Evolutionary conservation across 257 asterid species (phyloP).

Genomic region (Coffea eugenioides): DNA sequence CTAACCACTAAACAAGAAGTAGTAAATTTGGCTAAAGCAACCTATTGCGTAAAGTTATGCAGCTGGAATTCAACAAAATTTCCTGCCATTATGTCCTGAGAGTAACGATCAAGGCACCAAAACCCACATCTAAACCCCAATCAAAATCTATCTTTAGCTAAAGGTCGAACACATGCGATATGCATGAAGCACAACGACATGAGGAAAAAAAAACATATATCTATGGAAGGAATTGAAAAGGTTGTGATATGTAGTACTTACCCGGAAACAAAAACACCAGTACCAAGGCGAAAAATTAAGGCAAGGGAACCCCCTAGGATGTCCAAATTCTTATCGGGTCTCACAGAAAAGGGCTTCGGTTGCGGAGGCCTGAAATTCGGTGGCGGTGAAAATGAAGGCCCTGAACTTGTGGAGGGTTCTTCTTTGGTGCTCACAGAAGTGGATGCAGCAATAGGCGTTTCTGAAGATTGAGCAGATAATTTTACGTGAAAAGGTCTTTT

Average conservation of each 20-base stretch:
- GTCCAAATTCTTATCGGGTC: conserved; percentile 74
- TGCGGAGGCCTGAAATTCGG: conserved; percentile 76
- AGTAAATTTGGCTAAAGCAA: background rate
- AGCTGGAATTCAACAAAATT: background rate
- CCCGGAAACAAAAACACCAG: conserved; percentile 86
- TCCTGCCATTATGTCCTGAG: background rate
- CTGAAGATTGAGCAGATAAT: conserved; percentile 57
- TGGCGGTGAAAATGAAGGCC: conserved; percentile 59
- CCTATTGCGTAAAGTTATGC: background rate
- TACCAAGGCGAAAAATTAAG: conserved; percentile 70
- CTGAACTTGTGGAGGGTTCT: conserved; percentile 22
- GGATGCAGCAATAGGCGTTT: conserved; percentile 35
- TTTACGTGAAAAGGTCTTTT: conserved; percentile 25
- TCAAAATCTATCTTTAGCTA: background rate
- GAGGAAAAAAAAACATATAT: background rate
- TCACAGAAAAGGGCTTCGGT: conserved; percentile 76
- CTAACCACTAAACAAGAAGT: too few relatives aligned
- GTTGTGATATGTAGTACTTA: conserved; percentile 1
- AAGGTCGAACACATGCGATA: background rate
- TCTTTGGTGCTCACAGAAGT: conserved; percentile 25
- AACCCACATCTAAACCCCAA: background rate
- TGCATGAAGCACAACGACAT: background rate
- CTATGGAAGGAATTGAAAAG: background rate
- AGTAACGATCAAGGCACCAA: background rate
- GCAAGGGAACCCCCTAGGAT: conserved; percentile 84